Conservation (phyloP, 306 rosid genomes). For the Prunus kanzakura region DNA sequence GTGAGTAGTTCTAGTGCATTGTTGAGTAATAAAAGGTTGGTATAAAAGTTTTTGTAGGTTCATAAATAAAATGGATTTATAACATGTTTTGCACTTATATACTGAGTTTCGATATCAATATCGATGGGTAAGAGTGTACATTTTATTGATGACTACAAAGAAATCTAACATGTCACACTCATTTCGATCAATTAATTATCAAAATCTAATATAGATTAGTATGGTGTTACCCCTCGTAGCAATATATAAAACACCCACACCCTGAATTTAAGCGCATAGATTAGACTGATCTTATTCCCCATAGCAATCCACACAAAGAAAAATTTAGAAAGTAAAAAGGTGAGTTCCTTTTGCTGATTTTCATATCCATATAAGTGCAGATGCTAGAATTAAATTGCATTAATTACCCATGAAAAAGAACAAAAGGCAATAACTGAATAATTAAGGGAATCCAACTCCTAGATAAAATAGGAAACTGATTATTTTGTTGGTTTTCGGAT, state of each 20-base stretch:
- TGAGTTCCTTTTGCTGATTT: neutral
- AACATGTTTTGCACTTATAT: too few species aligned
- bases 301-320: neutral
- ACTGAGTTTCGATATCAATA: neutral
- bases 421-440: neutral
- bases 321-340: neutral
- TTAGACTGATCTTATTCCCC: too few species aligned
- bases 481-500: neutral
- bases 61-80: neutral
- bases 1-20: neutral
- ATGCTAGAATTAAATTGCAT: neutral
- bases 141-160: too few species aligned
- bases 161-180: too few species aligned
- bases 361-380: neutral
- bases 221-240: too few species aligned
- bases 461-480: neutral
- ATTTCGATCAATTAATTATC: too few species aligned
- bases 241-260: too few species aligned
- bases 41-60: neutral
- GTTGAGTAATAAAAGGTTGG: neutral
- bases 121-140: too few species aligned
- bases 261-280: too few species aligned
- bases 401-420: neutral
- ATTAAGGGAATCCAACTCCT: neutral
- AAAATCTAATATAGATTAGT: too few species aligned